Percentiles rank a stretch among this genome's conserved stretches.
These are phyloP conservation scores for Globisporangium sylvaticum DNA, from an alignment of 352 stramenopile species.

Conservation along the genomic window DNA sequence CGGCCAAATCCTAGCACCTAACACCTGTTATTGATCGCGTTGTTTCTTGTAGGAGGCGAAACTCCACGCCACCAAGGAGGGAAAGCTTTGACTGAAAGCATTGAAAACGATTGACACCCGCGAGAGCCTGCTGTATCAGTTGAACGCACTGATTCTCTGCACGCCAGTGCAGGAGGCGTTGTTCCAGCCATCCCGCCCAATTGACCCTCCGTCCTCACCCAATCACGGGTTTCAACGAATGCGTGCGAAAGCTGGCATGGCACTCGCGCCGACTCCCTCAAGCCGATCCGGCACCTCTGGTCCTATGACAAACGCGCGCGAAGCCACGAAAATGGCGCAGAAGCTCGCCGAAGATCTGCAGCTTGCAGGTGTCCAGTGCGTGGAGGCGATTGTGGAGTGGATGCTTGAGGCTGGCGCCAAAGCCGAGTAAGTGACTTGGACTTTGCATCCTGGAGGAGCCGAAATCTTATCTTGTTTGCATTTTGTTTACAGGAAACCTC, in stretches of 20 bases:
- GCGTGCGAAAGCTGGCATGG: conserved; percentile 40
- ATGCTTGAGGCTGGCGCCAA: conserved; percentile 73
- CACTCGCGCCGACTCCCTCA: conserved; percentile 27
- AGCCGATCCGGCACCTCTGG: conserved; percentile 11
- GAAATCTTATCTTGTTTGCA: background rate
- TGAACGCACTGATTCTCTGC: conserved; percentile 67
- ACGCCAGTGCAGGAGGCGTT: conserved; percentile 55
- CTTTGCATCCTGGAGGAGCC: background rate
- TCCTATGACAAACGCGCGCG: conserved; percentile 60
- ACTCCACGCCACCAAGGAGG: conserved; percentile 39
- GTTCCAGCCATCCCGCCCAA: conserved; percentile 46
- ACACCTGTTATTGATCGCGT: background rate
- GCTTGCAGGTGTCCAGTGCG: conserved; percentile 60
- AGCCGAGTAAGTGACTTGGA: conserved; percentile 41
- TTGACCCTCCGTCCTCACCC: conserved; percentile 20
- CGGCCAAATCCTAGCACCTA: background rate
- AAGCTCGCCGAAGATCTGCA: conserved; percentile 64
- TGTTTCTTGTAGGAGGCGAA: conserved; percentile 18
- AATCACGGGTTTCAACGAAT: conserved; percentile 29
- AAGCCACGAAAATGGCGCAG: conserved; percentile 68
- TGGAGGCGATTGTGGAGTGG: conserved; percentile 77
- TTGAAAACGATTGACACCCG: conserved; percentile 61
- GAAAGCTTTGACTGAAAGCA: conserved; percentile 69
- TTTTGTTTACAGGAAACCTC: conserved; percentile 36
- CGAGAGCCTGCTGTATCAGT: conserved; percentile 65